Base-by-base conservation (phyloP, 345 rosid species). In the Gossypium stocksii region DNA sequence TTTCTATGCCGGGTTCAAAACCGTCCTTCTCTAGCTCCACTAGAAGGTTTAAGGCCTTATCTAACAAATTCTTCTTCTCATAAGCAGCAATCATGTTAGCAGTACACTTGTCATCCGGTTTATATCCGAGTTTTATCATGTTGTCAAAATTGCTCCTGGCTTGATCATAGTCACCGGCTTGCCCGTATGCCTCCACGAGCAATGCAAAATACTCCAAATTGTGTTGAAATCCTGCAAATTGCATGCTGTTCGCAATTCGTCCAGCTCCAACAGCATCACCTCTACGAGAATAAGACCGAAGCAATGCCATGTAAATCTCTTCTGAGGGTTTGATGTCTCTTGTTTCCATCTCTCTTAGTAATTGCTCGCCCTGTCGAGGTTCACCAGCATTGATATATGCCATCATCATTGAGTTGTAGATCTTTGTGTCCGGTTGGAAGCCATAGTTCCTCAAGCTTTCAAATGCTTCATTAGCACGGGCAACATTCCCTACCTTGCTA, bases 21-120 rank as follows among this genome's bases (percentile, higher is more conserved):
- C 89, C 97, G 78, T 86, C 87, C 84, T 85, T 89, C 91, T 95
- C 93, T 59, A 90, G 92, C 81, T 87, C 69, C 74, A 95, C 25
- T 66, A 95, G 81, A 69, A 93, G 88, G 57, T 80, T 67, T 77
- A 91, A 84, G 46, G 97, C 99, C 83, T 85, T 85, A 43, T 89
- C 98, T 82, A 95, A 73, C 66, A 79, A 80, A 83, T 88, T 93
- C 74, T 72, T 84, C 78, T 85, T 80, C 85, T 81, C 80, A 58
- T 93, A 91, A 27, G 89, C 96, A 72, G 78, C 72, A 73, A 92
- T 71, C 90, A 94, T 79, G 85, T 76, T 80, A 48, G 92, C 89
- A 38, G 85, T 77, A 78, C 86, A 80, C 77, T 82, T 83, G 63
- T 92, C 97, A 75, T 90, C 86, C 15, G 96, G 96, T 77, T 59